Percentiles rank a stretch among this genome's conserved stretches.
Conservation (phyloP, 768 basidiomycete genomes). For the Suillus lakei region DNA sequence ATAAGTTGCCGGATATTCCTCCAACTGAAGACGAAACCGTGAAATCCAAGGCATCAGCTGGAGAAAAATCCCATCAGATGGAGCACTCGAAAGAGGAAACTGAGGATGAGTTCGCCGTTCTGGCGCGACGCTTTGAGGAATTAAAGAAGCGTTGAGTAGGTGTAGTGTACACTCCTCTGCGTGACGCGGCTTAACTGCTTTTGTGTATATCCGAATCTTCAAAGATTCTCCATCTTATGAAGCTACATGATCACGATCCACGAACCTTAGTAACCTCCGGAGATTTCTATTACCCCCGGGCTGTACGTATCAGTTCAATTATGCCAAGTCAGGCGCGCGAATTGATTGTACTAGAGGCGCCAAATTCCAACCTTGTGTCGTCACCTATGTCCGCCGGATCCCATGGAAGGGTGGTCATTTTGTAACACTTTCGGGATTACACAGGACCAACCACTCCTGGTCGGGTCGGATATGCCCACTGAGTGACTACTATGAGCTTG, state of each 20-base stretch:
- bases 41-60: constrained; percentile 21
- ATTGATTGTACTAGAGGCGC: constrained; percentile 5
- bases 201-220: constrained; percentile 4
- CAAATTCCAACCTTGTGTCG: background rate
- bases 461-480: background rate
- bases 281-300: constrained; percentile 10
- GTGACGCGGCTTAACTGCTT: constrained; percentile 5
- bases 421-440: background rate
- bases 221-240: constrained; percentile 3
- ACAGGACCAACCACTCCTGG: background rate
- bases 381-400: constrained; percentile 5
- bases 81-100: constrained; percentile 24
- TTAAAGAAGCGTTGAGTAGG: constrained; percentile 74
- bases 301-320: constrained; percentile 10
- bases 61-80: constrained; percentile 4
- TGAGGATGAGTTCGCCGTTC: constrained; percentile 75
- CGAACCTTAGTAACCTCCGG: background rate
- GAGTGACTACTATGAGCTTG: background rate
- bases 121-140: constrained; percentile 82
- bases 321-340: constrained; percentile 7
- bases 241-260: background rate
- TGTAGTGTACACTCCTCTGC: background rate
- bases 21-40: constrained; percentile 52
- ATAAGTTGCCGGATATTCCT: constrained; percentile 56
- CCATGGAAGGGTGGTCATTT: background rate